These are phyloP conservation scores for Fusarium sp. DNA, from an alignment of 2,329 filamentous ascomycete genomes.

Conservation along the genomic window DNA sequence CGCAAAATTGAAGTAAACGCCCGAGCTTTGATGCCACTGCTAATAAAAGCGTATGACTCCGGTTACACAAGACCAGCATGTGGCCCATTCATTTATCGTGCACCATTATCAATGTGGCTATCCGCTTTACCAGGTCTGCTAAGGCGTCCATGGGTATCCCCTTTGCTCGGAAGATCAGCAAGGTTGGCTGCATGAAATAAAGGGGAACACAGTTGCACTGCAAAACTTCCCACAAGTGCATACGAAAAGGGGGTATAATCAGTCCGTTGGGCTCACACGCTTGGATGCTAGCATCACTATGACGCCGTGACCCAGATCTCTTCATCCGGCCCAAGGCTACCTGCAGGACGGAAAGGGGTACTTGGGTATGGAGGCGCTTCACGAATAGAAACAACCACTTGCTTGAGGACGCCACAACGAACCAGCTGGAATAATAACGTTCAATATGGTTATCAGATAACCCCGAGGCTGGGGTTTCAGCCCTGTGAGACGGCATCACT, in stretches of 20 bases:
- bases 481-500: neutral
- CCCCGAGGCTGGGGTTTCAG: neutral
- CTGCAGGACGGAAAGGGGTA: neutral
- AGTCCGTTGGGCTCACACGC: neutral
- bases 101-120: neutral
- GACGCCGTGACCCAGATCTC: neutral
- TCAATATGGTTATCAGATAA: neutral
- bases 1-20: neutral
- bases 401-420: neutral
- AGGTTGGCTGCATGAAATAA: neutral
- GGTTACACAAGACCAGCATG: neutral
- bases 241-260: neutral
- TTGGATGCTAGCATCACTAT: neutral
- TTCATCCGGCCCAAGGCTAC: neutral
- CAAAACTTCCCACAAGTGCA: neutral
- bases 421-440: too few relatives aligned
- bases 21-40: neutral
- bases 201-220: neutral
- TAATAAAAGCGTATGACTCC: neutral
- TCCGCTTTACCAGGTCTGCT: neutral
- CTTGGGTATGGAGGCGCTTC: neutral
- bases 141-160: neutral
- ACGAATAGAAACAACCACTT: neutral
- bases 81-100: too few relatives aligned
- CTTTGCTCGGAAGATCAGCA: neutral